Percentiles rank a stretch among this genome's conserved stretches.
phyloP scores from a whole-genome alignment of 108 stramenopile species.

The Pseudonitzschia multistriata region DNA sequence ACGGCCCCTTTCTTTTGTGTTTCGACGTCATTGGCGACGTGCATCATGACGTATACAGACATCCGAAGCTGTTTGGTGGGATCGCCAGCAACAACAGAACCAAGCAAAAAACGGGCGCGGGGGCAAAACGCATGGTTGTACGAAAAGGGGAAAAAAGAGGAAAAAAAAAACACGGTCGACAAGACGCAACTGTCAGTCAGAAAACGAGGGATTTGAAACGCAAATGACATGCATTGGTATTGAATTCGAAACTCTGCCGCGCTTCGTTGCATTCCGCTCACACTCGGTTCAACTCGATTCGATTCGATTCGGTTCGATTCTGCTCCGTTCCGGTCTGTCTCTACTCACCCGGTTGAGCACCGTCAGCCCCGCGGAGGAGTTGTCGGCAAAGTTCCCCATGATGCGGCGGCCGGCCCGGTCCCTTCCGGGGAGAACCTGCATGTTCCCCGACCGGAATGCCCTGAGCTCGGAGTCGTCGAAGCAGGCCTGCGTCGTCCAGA shows the following conservation, averaged over 20 bases:
- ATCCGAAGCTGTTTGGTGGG: neutral
- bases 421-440: constrained; percentile 4
- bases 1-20: constrained; percentile 24
- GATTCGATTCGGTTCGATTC: neutral
- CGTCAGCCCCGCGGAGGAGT: neutral
- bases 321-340: no score
- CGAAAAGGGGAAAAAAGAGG: no score
- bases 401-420: constrained; percentile 3
- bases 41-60: neutral
- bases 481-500: neutral
- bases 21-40: constrained; percentile 22
- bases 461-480: neutral
- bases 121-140: neutral
- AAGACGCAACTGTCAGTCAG: neutral
- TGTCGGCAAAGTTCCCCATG: neutral
- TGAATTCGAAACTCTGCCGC: neutral
- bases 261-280: no score
- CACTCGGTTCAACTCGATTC: neutral
- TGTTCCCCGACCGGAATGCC: neutral
- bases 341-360: constrained; percentile 1
- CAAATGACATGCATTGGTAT: neutral
- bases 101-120: neutral
- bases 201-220: no score
- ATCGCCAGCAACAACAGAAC: neutral
- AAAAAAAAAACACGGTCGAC: no score